phyloP scores from a whole-genome alignment of 2,329 filamentous ascomycete genomes.

The Trichoderma sp. region DNA sequence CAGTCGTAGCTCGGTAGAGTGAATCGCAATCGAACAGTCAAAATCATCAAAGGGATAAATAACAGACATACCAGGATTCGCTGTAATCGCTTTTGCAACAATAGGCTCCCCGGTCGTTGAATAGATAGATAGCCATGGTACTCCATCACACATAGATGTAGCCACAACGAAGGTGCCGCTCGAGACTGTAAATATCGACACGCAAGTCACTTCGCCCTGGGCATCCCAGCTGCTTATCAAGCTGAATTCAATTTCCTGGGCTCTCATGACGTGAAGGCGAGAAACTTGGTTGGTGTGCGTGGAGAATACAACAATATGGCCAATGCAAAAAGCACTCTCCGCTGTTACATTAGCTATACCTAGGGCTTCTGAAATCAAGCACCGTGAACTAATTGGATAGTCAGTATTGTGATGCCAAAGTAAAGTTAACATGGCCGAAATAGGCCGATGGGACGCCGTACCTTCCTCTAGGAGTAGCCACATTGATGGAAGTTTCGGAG shows the following conservation, averaged over 20 bases:
- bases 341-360: conserved; percentile 35
- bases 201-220: conserved; percentile 52
- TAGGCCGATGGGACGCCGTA: conserved; percentile 29
- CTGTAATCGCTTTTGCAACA: conserved; percentile 25
- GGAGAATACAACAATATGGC: conserved; percentile 46
- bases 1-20: neutral
- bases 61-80: conserved; percentile 21
- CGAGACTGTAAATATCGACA: conserved; percentile 40
- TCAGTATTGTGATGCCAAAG: neutral
- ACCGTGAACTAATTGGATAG: conserved; percentile 34
- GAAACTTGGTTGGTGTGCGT: conserved; percentile 42
- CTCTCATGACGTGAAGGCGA: conserved; percentile 43
- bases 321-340: conserved; percentile 47
- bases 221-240: conserved; percentile 38
- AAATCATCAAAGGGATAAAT: neutral
- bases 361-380: conserved; percentile 39
- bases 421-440: neutral
- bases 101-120: conserved; percentile 33
- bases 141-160: conserved; percentile 39
- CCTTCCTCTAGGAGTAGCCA: conserved; percentile 43
- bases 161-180: conserved; percentile 36
- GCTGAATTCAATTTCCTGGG: conserved; percentile 39
- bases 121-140: conserved; percentile 40
- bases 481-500: conserved; percentile 50
- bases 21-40: neutral